Evolutionary conservation across 1,139 yeast genomes (phyloP).

Genomic region (Debaryomyces coudertii): DNA sequence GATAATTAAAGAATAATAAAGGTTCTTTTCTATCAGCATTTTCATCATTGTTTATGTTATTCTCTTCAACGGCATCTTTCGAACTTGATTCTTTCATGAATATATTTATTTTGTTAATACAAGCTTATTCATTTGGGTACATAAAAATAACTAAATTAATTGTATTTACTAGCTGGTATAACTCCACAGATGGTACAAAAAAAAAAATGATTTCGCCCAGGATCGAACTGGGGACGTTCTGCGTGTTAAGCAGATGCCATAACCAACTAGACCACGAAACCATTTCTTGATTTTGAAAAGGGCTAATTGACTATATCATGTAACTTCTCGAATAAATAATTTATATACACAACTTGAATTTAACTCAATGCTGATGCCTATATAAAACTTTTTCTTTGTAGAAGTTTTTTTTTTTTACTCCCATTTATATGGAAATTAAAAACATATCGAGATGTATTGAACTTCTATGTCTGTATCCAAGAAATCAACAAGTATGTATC

Average conservation of each 20-base stretch:
- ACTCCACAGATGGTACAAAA: no score
- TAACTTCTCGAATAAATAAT: background rate
- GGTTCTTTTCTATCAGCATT: constrained; percentile 10
- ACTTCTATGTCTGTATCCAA: background rate
- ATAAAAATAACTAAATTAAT: background rate
- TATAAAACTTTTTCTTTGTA: background rate
- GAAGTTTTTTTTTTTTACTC: background rate
- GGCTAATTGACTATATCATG: background rate
- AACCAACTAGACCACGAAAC: constrained; percentile 94
- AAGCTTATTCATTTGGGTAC: background rate
- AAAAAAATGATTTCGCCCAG: constrained; percentile 17
- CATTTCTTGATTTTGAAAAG: constrained; percentile 18
- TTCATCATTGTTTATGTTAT: background rate
- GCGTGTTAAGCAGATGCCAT: constrained; percentile 99
- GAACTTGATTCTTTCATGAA: constrained; percentile 19
- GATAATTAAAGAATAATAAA: constrained; percentile 62
- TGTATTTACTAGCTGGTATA: background rate
- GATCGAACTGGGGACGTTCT: constrained; percentile 95
- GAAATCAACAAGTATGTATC: constrained; percentile 1
- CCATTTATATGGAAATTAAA: background rate
- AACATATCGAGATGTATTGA: background rate
- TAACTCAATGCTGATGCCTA: background rate
- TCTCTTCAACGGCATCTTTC: constrained; percentile 15
- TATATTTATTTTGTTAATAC: background rate
- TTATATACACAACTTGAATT: background rate